A percentile compares a stretch with the other conserved stretches of the same genome.
Evolutionary conservation across 2,329 filamentous ascomycete species (phyloP).

Genomic region (Xylaria digitata): DNA sequence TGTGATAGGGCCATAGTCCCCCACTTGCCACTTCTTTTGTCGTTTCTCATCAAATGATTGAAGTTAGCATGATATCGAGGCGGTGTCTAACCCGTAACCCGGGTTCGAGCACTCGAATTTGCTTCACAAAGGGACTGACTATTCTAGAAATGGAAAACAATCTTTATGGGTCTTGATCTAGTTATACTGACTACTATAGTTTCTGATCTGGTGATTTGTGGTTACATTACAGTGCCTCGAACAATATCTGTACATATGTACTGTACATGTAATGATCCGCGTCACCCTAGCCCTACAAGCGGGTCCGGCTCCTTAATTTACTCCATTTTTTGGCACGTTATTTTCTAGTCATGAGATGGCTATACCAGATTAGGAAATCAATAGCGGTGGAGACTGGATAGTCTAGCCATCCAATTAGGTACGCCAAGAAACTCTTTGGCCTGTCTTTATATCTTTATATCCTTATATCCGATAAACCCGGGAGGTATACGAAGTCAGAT

Average conservation of each 20-base stretch:
- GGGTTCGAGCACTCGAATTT: not conserved
- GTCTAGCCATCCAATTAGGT: not conserved
- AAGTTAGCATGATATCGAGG: too few species aligned
- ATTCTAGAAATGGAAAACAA: constrained; percentile 12
- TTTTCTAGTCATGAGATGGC: too few species aligned
- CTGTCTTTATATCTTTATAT: constrained; percentile 7
- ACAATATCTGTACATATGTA: not conserved
- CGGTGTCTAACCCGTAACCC: too few species aligned
- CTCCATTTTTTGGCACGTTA: too few species aligned
- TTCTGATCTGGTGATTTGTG: too few species aligned
- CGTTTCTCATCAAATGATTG: not conserved
- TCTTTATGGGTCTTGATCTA: not conserved
- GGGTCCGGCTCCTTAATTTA: not conserved
- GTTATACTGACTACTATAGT: too few species aligned
- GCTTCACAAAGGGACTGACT: not conserved
- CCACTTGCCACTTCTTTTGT: not conserved
- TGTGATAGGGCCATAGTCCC: too few species aligned
- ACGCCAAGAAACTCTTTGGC: too few species aligned
- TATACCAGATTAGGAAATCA: constrained; percentile 5
- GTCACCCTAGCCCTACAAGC: too few species aligned
- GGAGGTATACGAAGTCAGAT: too few species aligned
- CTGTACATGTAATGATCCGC: not conserved
- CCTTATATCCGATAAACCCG: constrained; percentile 9
- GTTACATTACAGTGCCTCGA: too few species aligned
- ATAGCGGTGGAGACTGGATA: constrained; percentile 1